Evolutionary conservation across 164 flowering plant genomes (phyloP), one percentile per base, ranked within the genome.

Genomic region (Sedum album): DNA sequence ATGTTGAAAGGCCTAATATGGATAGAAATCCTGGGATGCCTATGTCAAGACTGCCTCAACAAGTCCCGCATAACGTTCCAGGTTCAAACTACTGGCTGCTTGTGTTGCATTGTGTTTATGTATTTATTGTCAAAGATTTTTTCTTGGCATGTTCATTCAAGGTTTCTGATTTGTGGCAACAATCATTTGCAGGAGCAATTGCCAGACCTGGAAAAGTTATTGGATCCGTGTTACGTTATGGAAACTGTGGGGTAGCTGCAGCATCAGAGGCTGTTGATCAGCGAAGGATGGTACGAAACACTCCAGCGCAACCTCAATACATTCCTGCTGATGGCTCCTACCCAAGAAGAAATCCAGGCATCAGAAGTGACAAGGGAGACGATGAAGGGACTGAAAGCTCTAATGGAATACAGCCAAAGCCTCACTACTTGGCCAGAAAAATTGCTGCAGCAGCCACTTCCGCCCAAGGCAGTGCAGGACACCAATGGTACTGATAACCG

Each of bases 181-280:
- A 31, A 31, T 31, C 49, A 36, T 66, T 66, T 66, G 72, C 75
- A 83, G 91, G 85, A 28, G 80, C 76, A 68, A 82, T 82, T 69
- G 93, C 96, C 67, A 87, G 91, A 74, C 97, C 98, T 8, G 98
- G 98, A 23, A 93, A 91, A 72, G 93, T 85, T 23, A 87, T 89
- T 25, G 82, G 98, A 44, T 82, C 97, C 0, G 88, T 85, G 14
- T 38, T 88, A 69, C 89, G 88, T 41, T 87, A 91, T 76, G 84
- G 82, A 77, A 84, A 85, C 71, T 82, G 93, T 62, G 89, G 86
- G 65, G 78, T 77, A 21, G 83, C 88, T 23, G 82, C 80, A 39
- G 71, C 87, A 60, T 75, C 81, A 9, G 90, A 84, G 70, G 77
- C 70, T 41, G 75, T 76, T 67, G 91, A 86, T 39, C 96, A 86